Evolutionary conservation across 352 stramenopile species (phyloP).

Genomic region (Hyaloperonospora brassicae): DNA sequence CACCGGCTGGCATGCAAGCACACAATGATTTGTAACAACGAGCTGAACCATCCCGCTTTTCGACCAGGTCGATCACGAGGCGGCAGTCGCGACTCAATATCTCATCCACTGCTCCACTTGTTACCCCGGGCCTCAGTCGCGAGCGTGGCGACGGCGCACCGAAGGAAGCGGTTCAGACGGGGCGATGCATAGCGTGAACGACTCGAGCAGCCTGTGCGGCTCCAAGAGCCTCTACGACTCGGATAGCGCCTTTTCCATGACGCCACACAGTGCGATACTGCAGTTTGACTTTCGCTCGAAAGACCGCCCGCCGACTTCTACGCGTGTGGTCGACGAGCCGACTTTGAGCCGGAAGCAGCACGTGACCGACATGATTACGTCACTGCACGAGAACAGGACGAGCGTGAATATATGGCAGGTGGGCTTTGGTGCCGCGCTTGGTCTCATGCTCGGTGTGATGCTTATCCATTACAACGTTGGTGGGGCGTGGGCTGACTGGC

Average conservation of each 20-base stretch:
- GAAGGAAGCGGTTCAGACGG: neutral
- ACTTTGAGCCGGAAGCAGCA: conserved; percentile 24
- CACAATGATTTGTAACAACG: conserved; percentile 11
- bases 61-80: conserved; percentile 7
- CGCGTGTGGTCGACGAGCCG: conserved; percentile 7
- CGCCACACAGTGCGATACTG: conserved; percentile 22
- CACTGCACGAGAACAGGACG: conserved; percentile 33
- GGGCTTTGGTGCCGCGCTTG: conserved; percentile 33
- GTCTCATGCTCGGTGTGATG: conserved; percentile 36
- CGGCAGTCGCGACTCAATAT: conserved; percentile 11
- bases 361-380: conserved; percentile 44
- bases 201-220: conserved; percentile 13
- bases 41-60: conserved; percentile 24
- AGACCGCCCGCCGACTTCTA: conserved; percentile 9
- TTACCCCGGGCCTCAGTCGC: conserved; percentile 6
- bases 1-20: conserved; percentile 12
- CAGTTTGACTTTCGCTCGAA: conserved; percentile 27
- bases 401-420: conserved; percentile 43
- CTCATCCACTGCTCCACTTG: conserved; percentile 2
- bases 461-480: conserved; percentile 35
- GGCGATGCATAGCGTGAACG: conserved; percentile 21
- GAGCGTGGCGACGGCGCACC: conserved; percentile 8
- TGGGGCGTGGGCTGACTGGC: conserved; percentile 32
- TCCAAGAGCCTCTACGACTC: conserved; percentile 8
- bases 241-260: conserved; percentile 30